phyloP scores from a whole-genome alignment of 495 filamentous ascomycete species.

The Neurospora pannonica region DNA sequence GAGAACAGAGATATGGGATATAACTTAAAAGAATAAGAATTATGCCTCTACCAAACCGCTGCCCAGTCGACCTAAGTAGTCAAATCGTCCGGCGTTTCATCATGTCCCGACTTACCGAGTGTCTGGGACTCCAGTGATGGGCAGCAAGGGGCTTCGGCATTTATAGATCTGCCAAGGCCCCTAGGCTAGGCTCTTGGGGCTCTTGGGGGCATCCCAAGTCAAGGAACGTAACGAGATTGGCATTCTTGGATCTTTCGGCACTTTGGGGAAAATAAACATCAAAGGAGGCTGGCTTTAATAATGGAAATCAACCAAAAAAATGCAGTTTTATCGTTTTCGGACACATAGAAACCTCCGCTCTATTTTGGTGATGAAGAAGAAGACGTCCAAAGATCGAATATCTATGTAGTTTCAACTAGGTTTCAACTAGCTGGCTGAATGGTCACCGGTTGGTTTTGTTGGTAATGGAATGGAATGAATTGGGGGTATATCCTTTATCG shows the following conservation, averaged over 20 bases:
- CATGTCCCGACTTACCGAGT: background rate
- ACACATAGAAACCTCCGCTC: background rate
- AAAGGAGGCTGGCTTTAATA: too few species aligned
- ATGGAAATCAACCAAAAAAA: too few species aligned
- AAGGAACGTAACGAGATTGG: background rate
- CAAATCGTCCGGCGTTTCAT: background rate
- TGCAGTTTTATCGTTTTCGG: too few species aligned
- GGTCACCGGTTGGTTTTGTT: background rate
- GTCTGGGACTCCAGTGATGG: background rate
- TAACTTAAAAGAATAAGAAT: background rate
- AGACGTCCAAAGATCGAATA: background rate
- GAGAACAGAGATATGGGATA: background rate
- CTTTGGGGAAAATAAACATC: background rate
- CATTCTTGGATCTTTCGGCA: too few species aligned
- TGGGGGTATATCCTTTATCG: background rate
- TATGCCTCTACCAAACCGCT: background rate
- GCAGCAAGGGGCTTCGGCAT: background rate
- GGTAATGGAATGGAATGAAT: background rate
- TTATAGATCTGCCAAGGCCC: background rate
- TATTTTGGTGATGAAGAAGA: background rate
- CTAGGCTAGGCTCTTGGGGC: background rate
- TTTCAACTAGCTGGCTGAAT: background rate
- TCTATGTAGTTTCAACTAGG: background rate
- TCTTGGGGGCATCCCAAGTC: background rate
- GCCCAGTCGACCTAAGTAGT: too few species aligned